phyloP scores from a whole-genome alignment of 176 grass and related monocot species.

The Musa acuminata region DNA sequence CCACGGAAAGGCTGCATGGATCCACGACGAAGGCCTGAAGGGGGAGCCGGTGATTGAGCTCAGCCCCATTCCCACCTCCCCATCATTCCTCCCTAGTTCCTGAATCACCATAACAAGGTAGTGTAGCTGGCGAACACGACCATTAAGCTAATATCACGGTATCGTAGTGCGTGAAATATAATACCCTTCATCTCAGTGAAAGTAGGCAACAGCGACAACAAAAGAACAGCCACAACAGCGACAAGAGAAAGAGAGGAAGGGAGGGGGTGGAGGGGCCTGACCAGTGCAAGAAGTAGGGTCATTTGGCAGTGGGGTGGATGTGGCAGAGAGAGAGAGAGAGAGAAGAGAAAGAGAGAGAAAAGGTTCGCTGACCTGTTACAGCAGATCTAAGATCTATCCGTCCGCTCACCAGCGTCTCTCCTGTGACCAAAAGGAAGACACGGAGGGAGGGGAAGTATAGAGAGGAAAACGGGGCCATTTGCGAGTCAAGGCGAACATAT shows the following conservation, averaged over 20 bases:
- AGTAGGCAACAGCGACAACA: neutral
- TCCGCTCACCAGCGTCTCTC: neutral
- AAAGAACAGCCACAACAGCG: neutral
- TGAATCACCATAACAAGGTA: too few relatives aligned
- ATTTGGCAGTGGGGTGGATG: neutral
- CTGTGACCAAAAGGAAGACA: neutral
- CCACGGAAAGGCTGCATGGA: too few relatives aligned
- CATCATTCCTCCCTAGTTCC: neutral
- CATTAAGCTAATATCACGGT: neutral
- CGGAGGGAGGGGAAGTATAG: neutral
- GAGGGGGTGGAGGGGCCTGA: conserved; percentile 6
- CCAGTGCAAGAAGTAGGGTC: neutral
- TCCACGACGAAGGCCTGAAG: too few relatives aligned
- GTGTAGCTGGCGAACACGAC: too few relatives aligned
- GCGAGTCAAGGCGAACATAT: too few relatives aligned
- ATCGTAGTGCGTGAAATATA: neutral
- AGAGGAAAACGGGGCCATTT: too few relatives aligned
- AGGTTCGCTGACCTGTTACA: conserved; percentile 8
- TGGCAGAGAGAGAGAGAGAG: conserved; percentile 14
- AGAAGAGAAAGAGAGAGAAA: neutral
- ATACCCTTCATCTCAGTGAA: neutral
- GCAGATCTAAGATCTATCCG: conserved; percentile 48
- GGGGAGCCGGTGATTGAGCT: neutral
- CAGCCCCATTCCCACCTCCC: neutral
- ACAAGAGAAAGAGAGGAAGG: neutral